Evolutionary conservation across 371 early-diverging fungal species (phyloP).

Genomic region (Apophysomyces variabilis): DNA sequence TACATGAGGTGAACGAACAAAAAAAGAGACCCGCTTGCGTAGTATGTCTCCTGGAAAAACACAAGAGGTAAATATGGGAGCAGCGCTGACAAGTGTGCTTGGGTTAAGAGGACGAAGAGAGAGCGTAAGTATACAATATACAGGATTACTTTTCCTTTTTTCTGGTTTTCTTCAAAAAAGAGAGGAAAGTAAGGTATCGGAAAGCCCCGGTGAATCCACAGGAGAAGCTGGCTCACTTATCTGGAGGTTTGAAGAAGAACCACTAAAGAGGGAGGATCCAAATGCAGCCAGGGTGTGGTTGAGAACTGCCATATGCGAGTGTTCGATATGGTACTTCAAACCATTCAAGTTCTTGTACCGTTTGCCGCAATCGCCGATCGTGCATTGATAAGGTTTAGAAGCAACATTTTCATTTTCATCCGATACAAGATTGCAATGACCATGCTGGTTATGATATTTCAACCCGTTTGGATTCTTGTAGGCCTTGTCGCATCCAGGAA

Average conservation of each 20-base stretch:
- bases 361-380: constrained; percentile 86
- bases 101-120: background rate
- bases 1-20: constrained; percentile 3
- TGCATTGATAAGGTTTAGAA: constrained; percentile 87
- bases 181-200: background rate
- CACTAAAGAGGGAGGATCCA: constrained; percentile 31
- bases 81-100: too few relatives aligned
- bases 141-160: background rate
- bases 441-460: constrained; percentile 92
- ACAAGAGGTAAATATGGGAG: too few relatives aligned
- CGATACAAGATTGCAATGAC: constrained; percentile 68
- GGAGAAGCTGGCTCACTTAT: background rate
- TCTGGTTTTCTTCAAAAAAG: background rate
- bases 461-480: constrained; percentile 99
- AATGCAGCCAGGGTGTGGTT: constrained; percentile 47
- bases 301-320: constrained; percentile 72
- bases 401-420: constrained; percentile 50
- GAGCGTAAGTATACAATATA: background rate
- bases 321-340: constrained; percentile 93
- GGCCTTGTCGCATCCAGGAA: constrained; percentile 87
- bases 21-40: background rate
- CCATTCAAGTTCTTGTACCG: constrained; percentile 98
- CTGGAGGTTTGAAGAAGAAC: background rate
- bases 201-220: background rate
- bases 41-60: too few relatives aligned